Conservation (phyloP, 208 protist genomes). For the Crithidia mellificae region DNA sequence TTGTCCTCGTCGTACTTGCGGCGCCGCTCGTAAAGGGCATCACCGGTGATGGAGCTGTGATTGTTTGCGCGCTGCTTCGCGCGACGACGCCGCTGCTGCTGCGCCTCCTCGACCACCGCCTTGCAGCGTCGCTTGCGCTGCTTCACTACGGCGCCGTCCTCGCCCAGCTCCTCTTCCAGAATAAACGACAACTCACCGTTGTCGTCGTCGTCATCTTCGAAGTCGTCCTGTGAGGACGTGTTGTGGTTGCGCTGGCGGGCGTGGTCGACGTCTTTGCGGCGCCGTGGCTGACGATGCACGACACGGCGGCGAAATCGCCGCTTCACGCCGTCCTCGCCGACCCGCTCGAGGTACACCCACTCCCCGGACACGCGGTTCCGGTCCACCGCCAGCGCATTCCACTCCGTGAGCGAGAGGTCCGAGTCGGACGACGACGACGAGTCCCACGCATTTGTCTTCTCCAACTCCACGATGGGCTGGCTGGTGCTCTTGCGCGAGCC, state of each 20-base stretch:
- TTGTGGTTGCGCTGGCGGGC: no score
- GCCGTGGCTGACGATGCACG: constrained; percentile 14
- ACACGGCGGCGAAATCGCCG: constrained; percentile 29
- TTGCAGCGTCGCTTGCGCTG: constrained; percentile 29
- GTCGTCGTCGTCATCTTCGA: constrained; percentile 1
- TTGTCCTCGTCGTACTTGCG: constrained; percentile 33
- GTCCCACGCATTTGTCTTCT: neutral
- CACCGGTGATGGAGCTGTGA: no score
- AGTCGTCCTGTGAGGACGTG: neutral
- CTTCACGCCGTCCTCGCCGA: constrained; percentile 35
- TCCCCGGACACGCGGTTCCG: constrained; percentile 1
- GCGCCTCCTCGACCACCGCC: constrained; percentile 1
- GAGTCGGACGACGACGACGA: constrained; percentile 10
- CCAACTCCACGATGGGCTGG: neutral
- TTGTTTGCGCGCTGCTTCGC: constrained; percentile 5
- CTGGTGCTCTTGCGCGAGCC: neutral
- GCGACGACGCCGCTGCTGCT: constrained; percentile 5
- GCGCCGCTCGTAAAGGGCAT: constrained; percentile 5
- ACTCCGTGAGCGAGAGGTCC: constrained; percentile 20
- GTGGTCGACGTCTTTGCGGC: neutral
- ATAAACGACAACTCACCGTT: constrained; percentile 34
- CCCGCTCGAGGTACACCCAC: constrained; percentile 44
- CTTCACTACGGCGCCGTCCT: constrained; percentile 35
- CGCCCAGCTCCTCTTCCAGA: constrained; percentile 59
- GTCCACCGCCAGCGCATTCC: constrained; percentile 21